Evolutionary conservation across 208 protist species (phyloP).

Genomic region (Spironucleus salmonicida): DNA sequence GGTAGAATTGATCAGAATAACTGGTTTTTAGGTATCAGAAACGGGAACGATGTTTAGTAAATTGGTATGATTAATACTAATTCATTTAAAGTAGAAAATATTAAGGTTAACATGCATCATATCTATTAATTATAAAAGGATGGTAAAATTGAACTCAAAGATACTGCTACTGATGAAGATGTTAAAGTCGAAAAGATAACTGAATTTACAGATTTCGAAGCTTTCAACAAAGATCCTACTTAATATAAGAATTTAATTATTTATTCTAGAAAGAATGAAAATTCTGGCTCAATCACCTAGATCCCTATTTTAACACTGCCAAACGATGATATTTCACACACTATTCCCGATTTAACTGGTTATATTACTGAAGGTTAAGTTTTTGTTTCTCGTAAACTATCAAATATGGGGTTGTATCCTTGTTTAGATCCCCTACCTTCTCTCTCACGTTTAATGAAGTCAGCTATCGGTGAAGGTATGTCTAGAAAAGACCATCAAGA

Average conservation of each 20-base stretch:
- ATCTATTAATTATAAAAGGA: not conserved
- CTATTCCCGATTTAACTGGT: slow-evolving; percentile 98
- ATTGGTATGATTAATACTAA: not conserved
- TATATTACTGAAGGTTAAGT: slow-evolving; percentile 99
- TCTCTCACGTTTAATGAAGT: slow-evolving; percentile 99
- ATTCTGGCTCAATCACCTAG: slow-evolving; percentile 96
- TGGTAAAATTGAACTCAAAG: not conserved
- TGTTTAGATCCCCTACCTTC: slow-evolving; percentile 99
- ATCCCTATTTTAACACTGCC: slow-evolving; percentile 99
- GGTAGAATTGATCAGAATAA: slow-evolving; percentile 84
- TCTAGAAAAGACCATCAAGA: slow-evolving; percentile 90
- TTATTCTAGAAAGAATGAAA: not conserved
- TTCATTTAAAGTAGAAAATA: not conserved
- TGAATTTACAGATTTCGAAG: not conserved
- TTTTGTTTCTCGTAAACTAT: slow-evolving; percentile 94
- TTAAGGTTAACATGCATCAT: not conserved
- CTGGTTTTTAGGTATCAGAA: not conserved
- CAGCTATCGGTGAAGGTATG: slow-evolving; percentile 94
- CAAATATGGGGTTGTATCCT: slow-evolving; percentile 94
- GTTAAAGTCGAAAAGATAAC: not conserved
- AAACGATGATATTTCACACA: slow-evolving; percentile 99
- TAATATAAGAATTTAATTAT: not conserved
- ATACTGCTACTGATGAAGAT: not conserved
- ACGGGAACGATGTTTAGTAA: not conserved
- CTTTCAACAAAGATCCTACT: not conserved